Base-by-base conservation (phyloP, 2,329 filamentous ascomycete genomes). In the Paracorniculantispora psalliotae region DNA sequence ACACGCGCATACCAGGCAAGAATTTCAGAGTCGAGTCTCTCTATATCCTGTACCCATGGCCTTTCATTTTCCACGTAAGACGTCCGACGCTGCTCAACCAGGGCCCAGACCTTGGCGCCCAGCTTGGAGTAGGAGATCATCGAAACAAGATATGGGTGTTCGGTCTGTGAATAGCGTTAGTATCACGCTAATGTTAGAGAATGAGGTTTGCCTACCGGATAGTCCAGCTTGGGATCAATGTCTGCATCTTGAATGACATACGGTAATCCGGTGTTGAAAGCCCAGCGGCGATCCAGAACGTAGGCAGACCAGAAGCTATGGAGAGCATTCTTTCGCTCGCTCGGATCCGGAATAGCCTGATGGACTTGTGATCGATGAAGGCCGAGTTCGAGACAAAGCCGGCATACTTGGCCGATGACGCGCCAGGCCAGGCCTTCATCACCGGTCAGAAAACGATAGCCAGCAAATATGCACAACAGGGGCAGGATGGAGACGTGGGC, bases 341-440 rank as follows among this genome's bases (percentile, higher is more conserved):
- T 79, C 47, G 90, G 85, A 63, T 89, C 83, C 8, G 80, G 74
- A 49, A 93, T 90, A 60, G 82, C 84, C 56, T 86, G 76, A 60
- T 96, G 80, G 0, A 87, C 90, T 63, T 91, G 87, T 59, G 85
- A 82, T 44, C 90, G 84, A 74, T 96, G 91, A n/a, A 96, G 79
- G 2, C 92, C 92, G 61, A 96, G 77, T 70, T 92, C 89, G 28
- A 91, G 75, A 63, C 90, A 96, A 71, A 94, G 81, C 4, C 92
- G 83, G 15, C 89, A 85, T 3, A 92, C 89, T 62, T 96, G 81
- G 1, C 92, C 92, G 69, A 96, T 92, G 47, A 94, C 81, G 13
- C 92, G 85, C 88, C 93, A 97, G 0, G 91, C 89, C 55, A 94
- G 81, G 3, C 89, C 81, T 71, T 97, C 92, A 63, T 96, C 90